Conservation (phyloP, 441 rosid genomes). For the Corymbia calophylla region DNA sequence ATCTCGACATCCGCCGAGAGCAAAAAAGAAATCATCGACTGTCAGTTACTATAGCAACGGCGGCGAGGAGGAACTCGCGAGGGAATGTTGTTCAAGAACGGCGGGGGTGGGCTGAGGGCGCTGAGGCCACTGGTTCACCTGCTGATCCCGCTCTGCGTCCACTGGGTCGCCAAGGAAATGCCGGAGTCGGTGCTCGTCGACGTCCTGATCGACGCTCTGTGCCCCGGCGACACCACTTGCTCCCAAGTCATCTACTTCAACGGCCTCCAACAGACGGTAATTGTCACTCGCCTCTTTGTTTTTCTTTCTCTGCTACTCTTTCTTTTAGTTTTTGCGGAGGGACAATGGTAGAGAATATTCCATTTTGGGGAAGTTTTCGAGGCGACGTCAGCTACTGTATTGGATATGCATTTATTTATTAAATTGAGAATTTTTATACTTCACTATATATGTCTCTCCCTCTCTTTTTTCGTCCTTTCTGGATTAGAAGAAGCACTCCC, state of each 20-base stretch:
- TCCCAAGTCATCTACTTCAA: neutral
- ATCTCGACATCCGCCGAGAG: neutral
- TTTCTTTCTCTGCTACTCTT: neutral
- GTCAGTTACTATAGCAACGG: neutral
- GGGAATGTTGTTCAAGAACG: neutral
- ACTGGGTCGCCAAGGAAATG: neutral
- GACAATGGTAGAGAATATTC: rapidly evolving
- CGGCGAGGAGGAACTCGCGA: neutral
- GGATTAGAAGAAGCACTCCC: neutral
- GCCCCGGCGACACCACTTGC: neutral
- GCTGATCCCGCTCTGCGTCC: neutral
- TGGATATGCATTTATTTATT: neutral
- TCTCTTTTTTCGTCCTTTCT: neutral
- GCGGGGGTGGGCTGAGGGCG: neutral
- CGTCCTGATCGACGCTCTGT: neutral
- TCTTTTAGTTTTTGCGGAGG: neutral
- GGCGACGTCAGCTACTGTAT: neutral
- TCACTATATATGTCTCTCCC: neutral
- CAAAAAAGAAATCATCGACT: neutral
- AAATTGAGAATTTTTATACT: neutral
- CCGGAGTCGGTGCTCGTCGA: neutral
- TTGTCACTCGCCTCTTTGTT: neutral
- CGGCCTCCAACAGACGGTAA: neutral
- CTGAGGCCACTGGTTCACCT: neutral
- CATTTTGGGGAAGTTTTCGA: neutral